Percentiles rank a stretch among this genome's conserved stretches.
These are phyloP conservation scores for Aspergillus phoenicis DNA, from an alignment of 2,329 filamentous ascomycete genomes.

Conservation along the genomic window DNA sequence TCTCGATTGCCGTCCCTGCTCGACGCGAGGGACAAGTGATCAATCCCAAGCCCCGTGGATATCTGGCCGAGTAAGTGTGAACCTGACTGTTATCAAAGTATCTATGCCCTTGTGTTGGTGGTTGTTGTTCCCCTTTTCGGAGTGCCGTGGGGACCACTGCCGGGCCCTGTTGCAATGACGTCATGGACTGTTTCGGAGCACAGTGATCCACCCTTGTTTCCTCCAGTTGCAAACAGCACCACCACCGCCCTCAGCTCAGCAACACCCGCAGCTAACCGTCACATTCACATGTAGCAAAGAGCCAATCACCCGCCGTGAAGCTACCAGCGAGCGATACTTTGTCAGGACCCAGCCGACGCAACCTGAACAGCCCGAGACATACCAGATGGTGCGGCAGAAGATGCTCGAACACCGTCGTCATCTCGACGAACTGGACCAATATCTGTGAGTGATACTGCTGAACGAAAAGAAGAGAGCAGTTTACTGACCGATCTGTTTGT, in stretches of 20 bases:
- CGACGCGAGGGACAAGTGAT: conserved; percentile 29
- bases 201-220: background rate
- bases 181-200: conserved; percentile 14
- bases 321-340: conserved; percentile 22
- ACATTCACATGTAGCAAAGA: conserved; percentile 22
- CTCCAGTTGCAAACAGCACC: background rate
- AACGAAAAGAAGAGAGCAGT: background rate
- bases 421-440: conserved; percentile 31
- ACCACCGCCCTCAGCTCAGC: too few species aligned
- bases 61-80: conserved; percentile 30
- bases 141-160: background rate
- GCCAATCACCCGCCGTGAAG: conserved; percentile 24
- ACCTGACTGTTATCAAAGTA: too few species aligned
- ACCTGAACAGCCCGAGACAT: conserved; percentile 23
- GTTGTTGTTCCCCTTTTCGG: background rate
- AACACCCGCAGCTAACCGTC: background rate
- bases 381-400: conserved; percentile 22
- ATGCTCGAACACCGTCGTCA: conserved; percentile 28
- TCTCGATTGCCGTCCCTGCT: conserved; percentile 22
- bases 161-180: conserved; percentile 19
- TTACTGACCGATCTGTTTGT: background rate
- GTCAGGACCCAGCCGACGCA: conserved; percentile 15
- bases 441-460: conserved; percentile 24
- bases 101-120: too few species aligned
- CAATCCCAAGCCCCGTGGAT: conserved; percentile 27